phyloP scores from a whole-genome alignment of 768 basidiomycete species.

The Amanita jacksonii region DNA sequence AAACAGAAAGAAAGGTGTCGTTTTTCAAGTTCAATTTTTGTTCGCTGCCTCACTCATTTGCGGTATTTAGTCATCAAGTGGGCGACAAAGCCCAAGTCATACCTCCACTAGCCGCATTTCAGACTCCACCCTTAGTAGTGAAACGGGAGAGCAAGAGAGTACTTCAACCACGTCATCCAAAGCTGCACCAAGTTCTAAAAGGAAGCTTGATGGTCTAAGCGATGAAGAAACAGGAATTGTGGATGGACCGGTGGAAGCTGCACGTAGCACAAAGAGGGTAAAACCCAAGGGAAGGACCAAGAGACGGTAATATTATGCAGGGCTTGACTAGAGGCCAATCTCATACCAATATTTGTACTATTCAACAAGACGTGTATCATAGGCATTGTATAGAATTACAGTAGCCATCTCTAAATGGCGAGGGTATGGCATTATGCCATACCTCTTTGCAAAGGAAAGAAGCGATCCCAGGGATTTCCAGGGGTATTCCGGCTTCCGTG shows the following conservation, averaged over 20 bases:
- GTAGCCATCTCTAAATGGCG: background rate
- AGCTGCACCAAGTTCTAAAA: slow-evolving; percentile 31
- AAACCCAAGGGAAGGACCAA: slow-evolving; percentile 30
- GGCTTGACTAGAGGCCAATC: no score
- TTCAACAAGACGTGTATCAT: slow-evolving; percentile 6
- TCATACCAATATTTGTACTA: no score
- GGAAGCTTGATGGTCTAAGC: slow-evolving; percentile 35
- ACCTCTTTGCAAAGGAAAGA: slow-evolving; percentile 26
- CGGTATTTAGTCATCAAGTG: slow-evolving; percentile 40
- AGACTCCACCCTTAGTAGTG: slow-evolving; percentile 33
- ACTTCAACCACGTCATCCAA: slow-evolving; percentile 15
- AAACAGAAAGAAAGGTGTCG: slow-evolving; percentile 17
- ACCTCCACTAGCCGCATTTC: slow-evolving; percentile 29
- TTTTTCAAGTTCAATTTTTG: slow-evolving; percentile 30
- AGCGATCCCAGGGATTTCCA: slow-evolving; percentile 34
- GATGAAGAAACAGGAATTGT: slow-evolving; percentile 51
- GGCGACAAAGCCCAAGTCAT: slow-evolving; percentile 41
- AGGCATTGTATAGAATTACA: background rate
- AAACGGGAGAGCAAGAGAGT: slow-evolving; percentile 34
- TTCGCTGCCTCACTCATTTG: slow-evolving; percentile 35
- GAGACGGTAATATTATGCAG: slow-evolving; percentile 32
- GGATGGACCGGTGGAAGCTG: slow-evolving; percentile 29
- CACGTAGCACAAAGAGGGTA: slow-evolving; percentile 27
- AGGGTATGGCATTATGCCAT: slow-evolving; percentile 8
- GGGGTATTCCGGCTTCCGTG: slow-evolving; percentile 13